Percentiles rank a stretch among this genome's conserved stretches.
phyloP scores from a whole-genome alignment of 495 filamentous ascomycete species.

The Hapsidospora chrysogenum region DNA sequence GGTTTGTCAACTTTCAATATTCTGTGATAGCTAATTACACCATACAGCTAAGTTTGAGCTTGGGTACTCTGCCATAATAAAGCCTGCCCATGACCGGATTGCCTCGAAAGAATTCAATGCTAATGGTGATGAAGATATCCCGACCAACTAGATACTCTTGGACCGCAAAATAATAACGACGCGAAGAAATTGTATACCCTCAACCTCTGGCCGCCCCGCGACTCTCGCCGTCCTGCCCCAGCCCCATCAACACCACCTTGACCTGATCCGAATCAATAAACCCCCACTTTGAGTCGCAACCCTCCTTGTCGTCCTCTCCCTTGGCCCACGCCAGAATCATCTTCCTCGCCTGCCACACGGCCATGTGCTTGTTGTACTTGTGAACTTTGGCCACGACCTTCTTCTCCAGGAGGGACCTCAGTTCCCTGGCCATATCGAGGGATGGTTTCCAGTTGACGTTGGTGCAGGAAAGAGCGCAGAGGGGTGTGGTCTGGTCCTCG shows the following conservation, averaged over 20 bases:
- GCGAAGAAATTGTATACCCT: background rate
- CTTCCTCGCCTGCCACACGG: background rate
- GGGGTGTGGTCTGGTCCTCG: background rate
- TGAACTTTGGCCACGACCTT: background rate
- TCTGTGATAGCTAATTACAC: no score
- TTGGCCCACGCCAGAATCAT: constrained; percentile 1
- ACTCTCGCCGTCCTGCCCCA: background rate
- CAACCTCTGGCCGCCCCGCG: background rate
- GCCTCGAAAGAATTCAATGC: background rate
- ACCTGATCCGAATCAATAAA: background rate
- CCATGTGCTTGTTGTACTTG: background rate
- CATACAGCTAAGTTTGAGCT: no score
- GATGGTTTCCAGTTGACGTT: background rate
- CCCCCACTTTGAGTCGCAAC: background rate
- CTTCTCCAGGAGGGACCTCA: background rate
- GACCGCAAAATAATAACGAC: background rate
- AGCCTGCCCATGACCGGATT: background rate
- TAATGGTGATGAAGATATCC: background rate
- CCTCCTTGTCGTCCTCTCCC: background rate
- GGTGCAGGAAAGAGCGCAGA: background rate
- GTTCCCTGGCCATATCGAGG: background rate
- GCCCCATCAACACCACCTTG: background rate
- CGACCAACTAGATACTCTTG: background rate
- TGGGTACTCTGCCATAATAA: no score
- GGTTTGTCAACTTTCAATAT: no score